Percentiles rank a stretch among this genome's conserved stretches.
Evolutionary conservation across 2,329 filamentous ascomycete genomes (phyloP).

Genomic region (Rhexocercosporidium sp.): DNA sequence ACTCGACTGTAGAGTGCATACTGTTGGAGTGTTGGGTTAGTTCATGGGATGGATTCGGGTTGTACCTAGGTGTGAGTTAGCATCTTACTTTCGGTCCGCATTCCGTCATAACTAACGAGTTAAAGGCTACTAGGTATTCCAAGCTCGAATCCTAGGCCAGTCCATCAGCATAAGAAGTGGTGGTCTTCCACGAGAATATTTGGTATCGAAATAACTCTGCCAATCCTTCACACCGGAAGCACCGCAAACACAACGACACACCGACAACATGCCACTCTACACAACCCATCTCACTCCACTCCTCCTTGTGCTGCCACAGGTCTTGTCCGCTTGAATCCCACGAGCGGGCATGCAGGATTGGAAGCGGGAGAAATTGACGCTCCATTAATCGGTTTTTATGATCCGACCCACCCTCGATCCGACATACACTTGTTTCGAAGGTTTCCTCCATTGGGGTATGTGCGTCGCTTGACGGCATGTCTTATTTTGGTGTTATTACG

Average conservation of each 20-base stretch:
- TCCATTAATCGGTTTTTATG: not conserved
- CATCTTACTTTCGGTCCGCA: not conserved
- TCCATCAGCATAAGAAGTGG: not conserved
- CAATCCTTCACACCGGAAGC: not conserved
- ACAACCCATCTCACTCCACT: not conserved
- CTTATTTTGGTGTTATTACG: not conserved
- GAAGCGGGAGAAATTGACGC: not conserved
- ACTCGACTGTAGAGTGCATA: not conserved
- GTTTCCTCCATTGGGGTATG: not conserved
- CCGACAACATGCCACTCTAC: not conserved
- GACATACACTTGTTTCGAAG: not conserved
- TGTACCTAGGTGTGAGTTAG: not conserved
- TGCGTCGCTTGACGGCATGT: not conserved
- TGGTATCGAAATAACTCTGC: too few relatives aligned
- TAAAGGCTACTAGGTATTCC: not conserved
- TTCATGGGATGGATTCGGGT: not conserved
- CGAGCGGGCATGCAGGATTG: not conserved
- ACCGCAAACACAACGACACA: slow-evolving; percentile 4
- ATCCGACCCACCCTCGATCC: not conserved
- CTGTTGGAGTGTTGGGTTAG: not conserved
- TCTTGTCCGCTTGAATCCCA: not conserved
- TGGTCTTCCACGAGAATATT: not conserved
- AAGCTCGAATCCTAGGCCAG: not conserved
- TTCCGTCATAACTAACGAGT: not conserved
- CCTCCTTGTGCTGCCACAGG: not conserved